Percentiles rank a stretch among this genome's conserved stretches.
Conservation (phyloP, 2,329 filamentous ascomycete species). For the Lasiodiplodia sp. region DNA sequence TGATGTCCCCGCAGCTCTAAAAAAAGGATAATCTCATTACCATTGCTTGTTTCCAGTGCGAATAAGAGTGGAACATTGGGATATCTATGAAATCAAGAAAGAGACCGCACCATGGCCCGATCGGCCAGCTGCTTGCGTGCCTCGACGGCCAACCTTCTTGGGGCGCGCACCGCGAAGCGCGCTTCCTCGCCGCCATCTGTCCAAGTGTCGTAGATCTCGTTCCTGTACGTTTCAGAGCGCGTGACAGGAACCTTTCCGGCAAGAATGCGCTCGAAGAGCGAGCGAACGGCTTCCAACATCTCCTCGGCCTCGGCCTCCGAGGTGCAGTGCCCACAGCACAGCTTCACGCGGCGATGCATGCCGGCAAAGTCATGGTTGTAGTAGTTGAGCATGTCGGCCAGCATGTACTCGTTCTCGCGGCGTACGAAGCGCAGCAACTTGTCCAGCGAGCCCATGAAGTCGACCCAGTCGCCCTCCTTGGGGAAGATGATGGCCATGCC, state of each 20-base stretch:
- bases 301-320: conserved; percentile 46
- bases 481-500: conserved; percentile 51
- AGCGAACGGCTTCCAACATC: conserved; percentile 45
- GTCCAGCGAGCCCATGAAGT: conserved; percentile 85
- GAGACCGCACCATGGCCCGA: conserved; percentile 4
- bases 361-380: conserved; percentile 36
- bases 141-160: conserved; percentile 43
- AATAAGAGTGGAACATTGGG: background rate
- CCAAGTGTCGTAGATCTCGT: conserved; percentile 48
- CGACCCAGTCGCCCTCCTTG: conserved; percentile 72
- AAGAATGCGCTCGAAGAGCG: conserved; percentile 44
- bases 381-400: conserved; percentile 28
- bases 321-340: conserved; percentile 50
- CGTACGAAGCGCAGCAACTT: conserved; percentile 64
- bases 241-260: conserved; percentile 44
- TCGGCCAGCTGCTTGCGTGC: conserved; percentile 32
- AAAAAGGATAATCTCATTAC: background rate
- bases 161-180: conserved; percentile 47
- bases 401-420: conserved; percentile 28
- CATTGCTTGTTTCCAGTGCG: background rate
- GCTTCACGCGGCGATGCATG: conserved; percentile 36
- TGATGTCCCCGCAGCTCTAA: background rate
- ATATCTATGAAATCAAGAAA: conserved; percentile 10
- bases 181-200: conserved; percentile 40
- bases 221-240: conserved; percentile 38